phyloP scores from a whole-genome alignment of 148 eudicot genomes.

The Fallopia convolvulus region DNA sequence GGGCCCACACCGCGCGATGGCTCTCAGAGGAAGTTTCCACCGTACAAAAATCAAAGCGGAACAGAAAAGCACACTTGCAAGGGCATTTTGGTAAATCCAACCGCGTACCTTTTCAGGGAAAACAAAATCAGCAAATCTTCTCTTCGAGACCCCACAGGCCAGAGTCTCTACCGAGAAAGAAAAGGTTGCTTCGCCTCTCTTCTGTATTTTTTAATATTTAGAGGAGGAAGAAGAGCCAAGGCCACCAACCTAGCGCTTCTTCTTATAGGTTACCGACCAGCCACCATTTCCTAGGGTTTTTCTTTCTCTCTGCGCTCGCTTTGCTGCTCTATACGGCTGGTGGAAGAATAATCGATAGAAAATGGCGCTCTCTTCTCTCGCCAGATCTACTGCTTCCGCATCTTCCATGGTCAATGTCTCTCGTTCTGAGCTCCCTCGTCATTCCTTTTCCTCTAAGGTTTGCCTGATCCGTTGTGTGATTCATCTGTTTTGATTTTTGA shows the following conservation, averaged over 20 bases:
- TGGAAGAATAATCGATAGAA: neutral
- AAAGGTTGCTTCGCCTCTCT: neutral
- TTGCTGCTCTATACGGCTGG: neutral
- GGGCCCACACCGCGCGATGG: neutral
- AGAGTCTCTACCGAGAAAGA: neutral
- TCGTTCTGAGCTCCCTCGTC: constrained; percentile 1
- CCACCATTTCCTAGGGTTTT: constrained; percentile 7
- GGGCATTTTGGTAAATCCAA: neutral
- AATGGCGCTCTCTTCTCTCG: constrained; percentile 13
- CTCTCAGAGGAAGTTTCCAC: neutral
- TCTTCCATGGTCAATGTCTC: constrained; percentile 7
- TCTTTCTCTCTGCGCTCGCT: neutral
- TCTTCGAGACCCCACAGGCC: neutral
- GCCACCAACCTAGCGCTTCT: neutral
- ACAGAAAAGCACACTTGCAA: neutral
- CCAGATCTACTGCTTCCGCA: constrained; percentile 1
- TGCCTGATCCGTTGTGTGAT: neutral
- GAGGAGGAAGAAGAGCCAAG: neutral
- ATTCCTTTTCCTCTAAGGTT: neutral
- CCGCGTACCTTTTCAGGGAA: neutral
- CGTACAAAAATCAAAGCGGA: neutral
- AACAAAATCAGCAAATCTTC: neutral
- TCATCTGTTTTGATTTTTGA: neutral
- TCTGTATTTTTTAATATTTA: neutral
- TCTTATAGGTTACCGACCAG: neutral